phyloP scores from a whole-genome alignment of 2,329 filamentous ascomycete genomes.

The Cladosporium sp. region DNA sequence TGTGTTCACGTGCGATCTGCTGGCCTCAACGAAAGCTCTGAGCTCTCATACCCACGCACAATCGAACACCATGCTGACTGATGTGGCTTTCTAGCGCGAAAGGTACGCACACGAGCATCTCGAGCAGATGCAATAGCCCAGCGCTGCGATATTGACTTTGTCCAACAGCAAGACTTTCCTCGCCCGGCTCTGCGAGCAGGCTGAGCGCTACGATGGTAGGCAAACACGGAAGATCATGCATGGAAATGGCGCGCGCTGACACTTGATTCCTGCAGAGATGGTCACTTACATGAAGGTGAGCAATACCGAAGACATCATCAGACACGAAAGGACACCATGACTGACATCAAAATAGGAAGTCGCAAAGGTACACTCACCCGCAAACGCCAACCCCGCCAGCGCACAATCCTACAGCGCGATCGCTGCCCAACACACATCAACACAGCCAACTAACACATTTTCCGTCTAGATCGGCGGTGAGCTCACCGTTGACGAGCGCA shows the following conservation, averaged over 20 bases:
- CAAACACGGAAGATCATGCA: constrained; percentile 15
- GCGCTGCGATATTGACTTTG: constrained; percentile 5
- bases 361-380: constrained; percentile 64
- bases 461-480: constrained; percentile 57
- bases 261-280: constrained; percentile 62
- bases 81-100: constrained; percentile 43
- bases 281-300: constrained; percentile 95
- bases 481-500: constrained; percentile 68
- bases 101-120: constrained; percentile 35
- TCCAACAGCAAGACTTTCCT: constrained; percentile 96
- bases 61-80: constrained; percentile 30
- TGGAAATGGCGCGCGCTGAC: constrained; percentile 19
- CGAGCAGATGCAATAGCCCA: constrained; percentile 14
- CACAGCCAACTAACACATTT: constrained; percentile 1
- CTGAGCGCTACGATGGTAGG: constrained; percentile 96
- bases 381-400: constrained; percentile 11
- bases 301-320: constrained; percentile 16
- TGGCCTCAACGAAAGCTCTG: constrained; percentile 26
- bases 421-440: neutral
- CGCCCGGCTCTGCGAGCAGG: constrained; percentile 99
- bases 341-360: constrained; percentile 66
- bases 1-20: constrained; percentile 15
- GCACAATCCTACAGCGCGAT: constrained; percentile 4
- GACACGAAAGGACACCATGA: constrained; percentile 13
- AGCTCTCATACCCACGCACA: constrained; percentile 22